Percentiles rank a stretch among this genome's conserved stretches.
Evolutionary conservation across 2,329 filamentous ascomycete species (phyloP).

Genomic region (Chaetomium olivaceum): DNA sequence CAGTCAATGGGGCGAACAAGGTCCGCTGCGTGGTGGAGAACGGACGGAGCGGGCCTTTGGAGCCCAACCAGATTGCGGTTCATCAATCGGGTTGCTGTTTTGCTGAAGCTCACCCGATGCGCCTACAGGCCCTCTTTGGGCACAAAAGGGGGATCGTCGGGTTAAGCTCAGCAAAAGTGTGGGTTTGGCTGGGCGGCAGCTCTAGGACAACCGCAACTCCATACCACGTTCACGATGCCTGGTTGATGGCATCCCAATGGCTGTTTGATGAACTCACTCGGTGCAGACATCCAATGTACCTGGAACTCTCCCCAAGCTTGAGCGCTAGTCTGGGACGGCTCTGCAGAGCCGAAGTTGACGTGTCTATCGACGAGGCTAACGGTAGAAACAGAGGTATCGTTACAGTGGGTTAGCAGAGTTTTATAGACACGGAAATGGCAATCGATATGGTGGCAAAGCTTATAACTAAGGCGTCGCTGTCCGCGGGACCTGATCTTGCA

Average conservation of each 20-base stretch:
- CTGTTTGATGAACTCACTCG: slow-evolving; percentile 21
- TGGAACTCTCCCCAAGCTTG: slow-evolving; percentile 12
- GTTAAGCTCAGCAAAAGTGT: slow-evolving; percentile 16
- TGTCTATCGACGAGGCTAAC: slow-evolving; percentile 23
- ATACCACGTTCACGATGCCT: slow-evolving; percentile 17
- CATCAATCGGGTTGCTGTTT: slow-evolving; percentile 21
- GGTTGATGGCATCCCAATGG: slow-evolving; percentile 16
- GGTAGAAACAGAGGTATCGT: slow-evolving; percentile 14
- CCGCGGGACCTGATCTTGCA: slow-evolving; percentile 19
- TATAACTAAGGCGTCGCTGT: slow-evolving; percentile 28
- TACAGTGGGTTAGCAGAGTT: slow-evolving; percentile 18
- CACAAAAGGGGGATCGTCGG: slow-evolving; percentile 24
- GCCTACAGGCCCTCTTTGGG: slow-evolving; percentile 23
- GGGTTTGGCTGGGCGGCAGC: slow-evolving; percentile 12
- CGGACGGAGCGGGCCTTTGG: slow-evolving; percentile 30
- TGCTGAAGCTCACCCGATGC: slow-evolving; percentile 15
- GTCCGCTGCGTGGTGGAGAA: slow-evolving; percentile 29
- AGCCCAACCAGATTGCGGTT: slow-evolving; percentile 32
- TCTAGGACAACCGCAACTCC: slow-evolving; percentile 11
- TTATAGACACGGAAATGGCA: slow-evolving; percentile 10
- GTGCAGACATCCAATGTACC: slow-evolving; percentile 23
- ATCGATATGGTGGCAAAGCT: slow-evolving; percentile 13
- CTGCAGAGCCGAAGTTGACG: slow-evolving; percentile 26
- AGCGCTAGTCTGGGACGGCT: slow-evolving; percentile 19
- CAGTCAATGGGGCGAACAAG: slow-evolving; percentile 34